Conservation (phyloP, 2,329 filamentous ascomycete genomes). For the Blumeriella jaapii region DNA sequence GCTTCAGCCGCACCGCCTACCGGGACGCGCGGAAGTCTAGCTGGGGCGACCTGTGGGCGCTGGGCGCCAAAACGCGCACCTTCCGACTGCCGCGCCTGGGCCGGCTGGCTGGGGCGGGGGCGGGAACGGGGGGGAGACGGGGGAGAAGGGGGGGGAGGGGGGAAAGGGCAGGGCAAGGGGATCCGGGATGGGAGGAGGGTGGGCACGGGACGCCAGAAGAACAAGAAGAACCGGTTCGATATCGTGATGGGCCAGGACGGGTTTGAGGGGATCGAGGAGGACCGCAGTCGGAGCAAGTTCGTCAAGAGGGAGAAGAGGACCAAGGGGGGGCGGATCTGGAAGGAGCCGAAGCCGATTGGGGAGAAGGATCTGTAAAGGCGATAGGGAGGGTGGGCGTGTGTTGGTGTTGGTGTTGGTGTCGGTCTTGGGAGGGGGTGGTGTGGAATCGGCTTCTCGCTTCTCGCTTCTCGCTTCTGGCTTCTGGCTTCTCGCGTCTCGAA, state of each 20-base stretch:
- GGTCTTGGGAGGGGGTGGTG: no score
- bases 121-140: constrained; percentile 19
- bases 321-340: constrained; percentile 28
- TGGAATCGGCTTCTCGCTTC: no score
- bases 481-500: no score
- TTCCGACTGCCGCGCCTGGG: constrained; percentile 50
- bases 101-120: constrained; percentile 21
- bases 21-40: constrained; percentile 80
- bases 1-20: constrained; percentile 71
- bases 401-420: no score
- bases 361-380: constrained; percentile 20
- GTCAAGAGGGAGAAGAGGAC: constrained; percentile 25
- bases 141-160: constrained; percentile 29
- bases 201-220: constrained; percentile 33
- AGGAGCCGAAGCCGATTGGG: constrained; percentile 26
- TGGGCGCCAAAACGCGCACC: constrained; percentile 81
- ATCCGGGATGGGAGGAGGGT: constrained; percentile 18
- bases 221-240: constrained; percentile 32
- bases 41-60: constrained; percentile 93
- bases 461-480: no score
- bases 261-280: constrained; percentile 21
- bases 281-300: constrained; percentile 15
- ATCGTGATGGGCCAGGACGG: constrained; percentile 27
- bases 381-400: no score
- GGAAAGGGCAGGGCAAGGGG: constrained; percentile 29